Evolutionary conservation across 2,329 filamentous ascomycete species (phyloP).

Genomic region (Chalara sp.): DNA sequence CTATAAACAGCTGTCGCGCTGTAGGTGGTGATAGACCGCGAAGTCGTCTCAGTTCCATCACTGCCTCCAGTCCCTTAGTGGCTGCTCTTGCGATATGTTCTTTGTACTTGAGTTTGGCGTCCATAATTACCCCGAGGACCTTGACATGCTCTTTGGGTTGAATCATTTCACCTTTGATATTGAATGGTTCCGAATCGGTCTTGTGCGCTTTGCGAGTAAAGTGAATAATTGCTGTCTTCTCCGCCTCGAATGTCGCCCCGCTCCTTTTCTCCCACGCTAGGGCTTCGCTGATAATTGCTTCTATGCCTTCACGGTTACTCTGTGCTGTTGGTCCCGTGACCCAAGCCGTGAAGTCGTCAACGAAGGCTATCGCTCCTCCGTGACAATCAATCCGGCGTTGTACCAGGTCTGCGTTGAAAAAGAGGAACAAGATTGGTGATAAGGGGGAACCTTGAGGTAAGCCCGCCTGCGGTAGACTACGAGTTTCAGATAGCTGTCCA

Average conservation of each 20-base stretch:
- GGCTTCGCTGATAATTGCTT: constrained; percentile 6
- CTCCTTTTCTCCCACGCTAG: not conserved
- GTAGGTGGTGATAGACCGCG: constrained; percentile 11
- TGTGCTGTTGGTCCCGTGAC: constrained; percentile 14
- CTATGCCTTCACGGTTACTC: constrained; percentile 17
- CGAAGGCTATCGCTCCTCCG: constrained; percentile 23
- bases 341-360: constrained; percentile 22
- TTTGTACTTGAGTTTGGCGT: constrained; percentile 20
- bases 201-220: constrained; percentile 4
- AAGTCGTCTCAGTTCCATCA: constrained; percentile 13
- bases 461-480: constrained; percentile 5
- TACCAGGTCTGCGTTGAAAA: constrained; percentile 21
- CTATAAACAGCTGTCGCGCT: constrained; percentile 19
- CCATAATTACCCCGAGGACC: constrained; percentile 20
- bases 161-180: constrained; percentile 5
- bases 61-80: constrained; percentile 18
- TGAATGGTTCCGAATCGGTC: constrained; percentile 4
- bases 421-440: constrained; percentile 31
- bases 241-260: constrained; percentile 17
- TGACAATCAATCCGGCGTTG: constrained; percentile 20
- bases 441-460: constrained; percentile 28
- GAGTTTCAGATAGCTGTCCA: not conserved
- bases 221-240: constrained; percentile 22
- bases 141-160: constrained; percentile 5
- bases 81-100: constrained; percentile 19